A percentile compares a stretch with the other conserved stretches of the same genome.
Conservation (phyloP, 768 basidiomycete species). For the Mycena crocata region DNA sequence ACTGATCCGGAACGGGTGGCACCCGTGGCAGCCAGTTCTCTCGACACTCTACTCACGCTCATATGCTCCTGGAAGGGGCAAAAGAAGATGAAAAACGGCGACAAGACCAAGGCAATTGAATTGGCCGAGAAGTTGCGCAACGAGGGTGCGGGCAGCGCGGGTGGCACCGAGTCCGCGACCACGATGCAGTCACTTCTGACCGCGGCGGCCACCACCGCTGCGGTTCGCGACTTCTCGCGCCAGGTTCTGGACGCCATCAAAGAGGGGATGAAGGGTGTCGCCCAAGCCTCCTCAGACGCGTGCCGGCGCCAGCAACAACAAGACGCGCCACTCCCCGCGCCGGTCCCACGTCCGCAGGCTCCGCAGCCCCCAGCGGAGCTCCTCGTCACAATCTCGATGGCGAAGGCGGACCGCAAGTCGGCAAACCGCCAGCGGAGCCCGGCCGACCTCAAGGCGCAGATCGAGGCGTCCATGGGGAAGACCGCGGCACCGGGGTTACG, state of each 20-base stretch:
- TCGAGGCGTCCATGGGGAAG: slow-evolving; percentile 3
- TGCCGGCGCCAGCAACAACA: background rate
- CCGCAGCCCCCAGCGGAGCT: slow-evolving; percentile 2
- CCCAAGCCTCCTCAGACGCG: background rate
- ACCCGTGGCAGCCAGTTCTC: background rate
- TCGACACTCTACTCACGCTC: background rate
- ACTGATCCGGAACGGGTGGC: background rate
- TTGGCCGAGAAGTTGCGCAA: background rate
- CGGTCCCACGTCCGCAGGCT: background rate
- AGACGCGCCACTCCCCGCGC: background rate
- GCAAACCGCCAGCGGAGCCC: background rate
- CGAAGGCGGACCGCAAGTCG: slow-evolving; percentile 12
- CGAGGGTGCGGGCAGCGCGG: background rate
- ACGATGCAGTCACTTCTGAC: background rate
- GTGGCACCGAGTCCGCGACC: background rate
- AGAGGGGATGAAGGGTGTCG: background rate
- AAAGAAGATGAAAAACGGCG: background rate
- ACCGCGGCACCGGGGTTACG: background rate
- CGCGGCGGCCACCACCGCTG: background rate
- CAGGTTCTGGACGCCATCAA: background rate
- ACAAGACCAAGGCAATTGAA: background rate
- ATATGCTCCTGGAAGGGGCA: background rate
- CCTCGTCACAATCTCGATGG: slow-evolving; percentile 13
- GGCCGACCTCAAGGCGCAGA: slow-evolving; percentile 5
- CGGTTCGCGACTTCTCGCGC: background rate